Percentiles rank a stretch among this genome's conserved stretches.
phyloP scores from a whole-genome alignment of 805 yeast species.

The Wickerhamomyces chaumierensis region DNA sequence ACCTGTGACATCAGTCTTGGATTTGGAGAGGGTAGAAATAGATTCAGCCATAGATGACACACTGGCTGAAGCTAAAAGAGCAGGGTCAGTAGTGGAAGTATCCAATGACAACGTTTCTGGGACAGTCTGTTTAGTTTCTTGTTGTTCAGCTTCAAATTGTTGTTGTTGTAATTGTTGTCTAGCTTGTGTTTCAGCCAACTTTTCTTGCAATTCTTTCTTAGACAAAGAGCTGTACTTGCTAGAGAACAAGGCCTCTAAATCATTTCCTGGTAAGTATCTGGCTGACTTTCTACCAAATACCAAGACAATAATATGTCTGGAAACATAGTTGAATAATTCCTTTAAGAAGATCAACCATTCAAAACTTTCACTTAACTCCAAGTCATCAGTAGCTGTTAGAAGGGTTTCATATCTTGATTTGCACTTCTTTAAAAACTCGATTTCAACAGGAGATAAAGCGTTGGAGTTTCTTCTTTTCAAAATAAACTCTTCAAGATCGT shows the following conservation, averaged over 20 bases:
- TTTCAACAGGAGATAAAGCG: constrained; percentile 60
- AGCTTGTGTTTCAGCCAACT: constrained; percentile 9
- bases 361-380: constrained; percentile 55
- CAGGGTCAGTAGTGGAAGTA: constrained; percentile 1
- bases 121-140: too few species aligned
- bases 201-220: constrained; percentile 13
- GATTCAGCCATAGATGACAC: background rate
- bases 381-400: constrained; percentile 32
- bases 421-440: constrained; percentile 70
- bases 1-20: constrained; percentile 4
- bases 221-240: constrained; percentile 6
- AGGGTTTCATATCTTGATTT: constrained; percentile 56
- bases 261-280: constrained; percentile 9
- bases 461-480: constrained; percentile 24
- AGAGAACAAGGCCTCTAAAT: background rate
- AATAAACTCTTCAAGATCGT: constrained; percentile 34
- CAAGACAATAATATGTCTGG: constrained; percentile 60
- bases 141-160: constrained; percentile 1
- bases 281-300: constrained; percentile 53
- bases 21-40: constrained; percentile 13
- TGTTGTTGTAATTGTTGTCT: too few species aligned
- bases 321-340: constrained; percentile 67
- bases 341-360: constrained; percentile 80
- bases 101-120: too few species aligned
- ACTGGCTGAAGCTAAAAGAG: constrained; percentile 4